phyloP scores from a whole-genome alignment of 495 filamentous ascomycete species.

The Rhizodiscina lignyota region DNA sequence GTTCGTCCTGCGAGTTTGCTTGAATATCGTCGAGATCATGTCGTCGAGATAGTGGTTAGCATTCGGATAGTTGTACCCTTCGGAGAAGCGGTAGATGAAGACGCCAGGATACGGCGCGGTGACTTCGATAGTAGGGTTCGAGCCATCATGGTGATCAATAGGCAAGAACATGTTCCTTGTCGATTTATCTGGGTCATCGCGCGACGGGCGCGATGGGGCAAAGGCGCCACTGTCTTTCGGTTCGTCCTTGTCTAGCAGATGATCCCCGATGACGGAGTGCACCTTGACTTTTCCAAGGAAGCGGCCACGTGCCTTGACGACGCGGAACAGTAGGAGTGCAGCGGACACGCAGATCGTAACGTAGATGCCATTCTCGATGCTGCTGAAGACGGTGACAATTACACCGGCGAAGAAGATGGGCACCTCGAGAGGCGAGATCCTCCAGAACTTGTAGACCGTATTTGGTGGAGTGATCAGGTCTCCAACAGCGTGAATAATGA shows the following conservation, averaged over 20 bases:
- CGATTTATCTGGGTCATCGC: constrained; percentile 18
- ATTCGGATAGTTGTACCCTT: constrained; percentile 95
- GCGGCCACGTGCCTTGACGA: constrained; percentile 68
- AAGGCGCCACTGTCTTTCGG: neutral
- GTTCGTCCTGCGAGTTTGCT: constrained; percentile 63
- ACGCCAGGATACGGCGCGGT: constrained; percentile 77
- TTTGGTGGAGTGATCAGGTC: constrained; percentile 91
- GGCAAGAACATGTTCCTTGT: constrained; percentile 77
- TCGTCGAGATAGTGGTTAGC: constrained; percentile 80
- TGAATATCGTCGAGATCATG: constrained; percentile 57
- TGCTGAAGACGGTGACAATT: constrained; percentile 71
- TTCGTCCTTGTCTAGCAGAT: constrained; percentile 47
- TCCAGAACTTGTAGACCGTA: constrained; percentile 92
- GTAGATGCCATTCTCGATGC: constrained; percentile 89
- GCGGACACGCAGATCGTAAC: constrained; percentile 58
- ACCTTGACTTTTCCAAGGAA: constrained; percentile 84
- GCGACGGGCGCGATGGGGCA: constrained; percentile 5
- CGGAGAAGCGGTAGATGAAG: constrained; percentile 94
- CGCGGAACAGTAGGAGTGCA: constrained; percentile 69
- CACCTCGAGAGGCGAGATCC: constrained; percentile 75
- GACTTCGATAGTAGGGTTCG: constrained; percentile 71
- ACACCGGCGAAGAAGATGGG: constrained; percentile 92
- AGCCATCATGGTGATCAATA: constrained; percentile 71
- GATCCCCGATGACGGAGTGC: constrained; percentile 76
- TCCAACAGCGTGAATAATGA: constrained; percentile 95